Evolutionary conservation across 352 stramenopile genomes (phyloP).

Genomic region (Globisporangium mamillatum): DNA sequence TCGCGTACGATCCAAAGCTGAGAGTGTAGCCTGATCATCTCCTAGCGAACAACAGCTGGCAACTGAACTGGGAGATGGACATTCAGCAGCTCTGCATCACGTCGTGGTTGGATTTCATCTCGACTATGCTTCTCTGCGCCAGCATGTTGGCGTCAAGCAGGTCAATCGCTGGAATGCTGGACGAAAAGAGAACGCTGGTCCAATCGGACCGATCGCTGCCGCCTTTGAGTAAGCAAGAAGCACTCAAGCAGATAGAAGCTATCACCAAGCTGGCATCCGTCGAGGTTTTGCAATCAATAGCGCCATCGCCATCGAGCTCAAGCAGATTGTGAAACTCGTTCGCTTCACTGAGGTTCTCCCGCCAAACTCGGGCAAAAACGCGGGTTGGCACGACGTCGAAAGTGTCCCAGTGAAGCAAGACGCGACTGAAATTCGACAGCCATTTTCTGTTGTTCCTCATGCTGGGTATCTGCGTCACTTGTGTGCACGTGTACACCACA

Average conservation of each 20-base stretch:
- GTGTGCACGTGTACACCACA: conserved; percentile 2
- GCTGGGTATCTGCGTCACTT: conserved; percentile 3
- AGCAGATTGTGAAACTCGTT: neutral
- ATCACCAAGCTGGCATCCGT: neutral
- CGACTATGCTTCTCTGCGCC: conserved; percentile 3
- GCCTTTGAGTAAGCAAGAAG: conserved; percentile 1
- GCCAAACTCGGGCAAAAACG: neutral
- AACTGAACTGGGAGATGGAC: conserved; percentile 13
- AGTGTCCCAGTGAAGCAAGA: neutral
- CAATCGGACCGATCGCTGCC: neutral
- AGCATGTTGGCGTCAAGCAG: conserved; percentile 14
- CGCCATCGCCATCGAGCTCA: neutral
- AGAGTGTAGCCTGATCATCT: neutral
- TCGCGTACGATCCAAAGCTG: conserved; percentile 5
- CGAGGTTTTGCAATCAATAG: neutral
- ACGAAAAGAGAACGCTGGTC: conserved; percentile 5
- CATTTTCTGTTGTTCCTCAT: conserved; percentile 9
- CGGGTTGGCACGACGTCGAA: neutral
- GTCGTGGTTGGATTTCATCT: conserved; percentile 9
- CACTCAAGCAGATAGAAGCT: neutral
- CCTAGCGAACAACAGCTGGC: conserved; percentile 1
- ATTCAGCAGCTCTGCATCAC: conserved; percentile 16
- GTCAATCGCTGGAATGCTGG: conserved; percentile 10
- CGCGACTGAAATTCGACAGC: neutral
- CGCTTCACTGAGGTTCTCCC: neutral